Evolutionary conservation across 768 basidiomycete genomes (phyloP).

Genomic region (Lactifluus subvellereus): DNA sequence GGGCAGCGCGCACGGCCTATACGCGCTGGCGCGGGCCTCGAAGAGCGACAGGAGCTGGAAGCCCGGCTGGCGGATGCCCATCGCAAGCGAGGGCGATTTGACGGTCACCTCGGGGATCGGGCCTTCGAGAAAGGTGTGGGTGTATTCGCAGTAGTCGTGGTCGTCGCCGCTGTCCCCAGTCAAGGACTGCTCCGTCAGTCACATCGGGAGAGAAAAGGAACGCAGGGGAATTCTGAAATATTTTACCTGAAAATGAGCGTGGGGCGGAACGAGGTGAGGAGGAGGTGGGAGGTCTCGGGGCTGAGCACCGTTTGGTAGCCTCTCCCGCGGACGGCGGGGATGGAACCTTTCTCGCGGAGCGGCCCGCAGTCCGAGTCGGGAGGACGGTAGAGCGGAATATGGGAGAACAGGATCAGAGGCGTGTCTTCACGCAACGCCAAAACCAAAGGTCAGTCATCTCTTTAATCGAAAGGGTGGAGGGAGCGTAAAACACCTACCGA

Average conservation of each 20-base stretch:
- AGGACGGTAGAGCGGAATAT: constrained; percentile 83
- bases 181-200: no score
- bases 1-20: constrained; percentile 73
- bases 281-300: constrained; percentile 54
- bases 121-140: constrained; percentile 37
- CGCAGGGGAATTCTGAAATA: not conserved
- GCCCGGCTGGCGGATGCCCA: constrained; percentile 79
- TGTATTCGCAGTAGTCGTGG: constrained; percentile 89
- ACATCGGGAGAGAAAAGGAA: not conserved
- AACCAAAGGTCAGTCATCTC: not conserved
- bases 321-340: constrained; percentile 65
- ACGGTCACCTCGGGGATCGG: constrained; percentile 72
- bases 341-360: constrained; percentile 64
- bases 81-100: constrained; percentile 86
- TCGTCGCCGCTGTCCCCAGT: constrained; percentile 68
- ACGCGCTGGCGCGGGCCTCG: constrained; percentile 38
- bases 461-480: constrained; percentile 29
- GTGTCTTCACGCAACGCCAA: not conserved
- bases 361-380: constrained; percentile 69
- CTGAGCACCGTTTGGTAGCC: constrained; percentile 87
- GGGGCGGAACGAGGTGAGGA: constrained; percentile 62
- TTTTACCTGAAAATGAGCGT: constrained; percentile 66
- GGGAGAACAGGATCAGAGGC: constrained; percentile 44
- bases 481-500: not conserved
- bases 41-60: constrained; percentile 84